Base-by-base conservation (phyloP, 202 grass and related monocot genomes). In the Tripidium arundinaceum region DNA sequence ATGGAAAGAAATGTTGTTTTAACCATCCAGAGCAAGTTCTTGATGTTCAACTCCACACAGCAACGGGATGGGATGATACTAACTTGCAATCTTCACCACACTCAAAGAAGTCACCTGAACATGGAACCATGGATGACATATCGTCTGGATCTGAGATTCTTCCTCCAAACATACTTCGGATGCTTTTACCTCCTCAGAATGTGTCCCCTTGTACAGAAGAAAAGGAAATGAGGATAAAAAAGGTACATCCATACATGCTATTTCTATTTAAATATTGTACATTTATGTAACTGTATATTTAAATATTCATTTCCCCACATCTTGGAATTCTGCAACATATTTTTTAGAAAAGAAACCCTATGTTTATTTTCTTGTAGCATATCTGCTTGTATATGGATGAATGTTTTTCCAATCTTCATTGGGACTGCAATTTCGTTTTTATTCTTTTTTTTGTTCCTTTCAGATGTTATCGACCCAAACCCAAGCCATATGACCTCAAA, bases 131-230 rank as follows among this genome's bases (percentile, higher is more conserved):
- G 15, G 27, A 73, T 54, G 31, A 72, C 25, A 73, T 27, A 72
- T 36, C 69, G 59, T 77, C 47, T 70, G 70, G 38, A 21, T 75
- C 46, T 58, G 55, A 61, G 76, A 27, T 87, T 42, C 74, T 87
- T 37, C 80, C 75, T 61, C 39, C 68, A 79, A 87, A 79, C 80
- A 74, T 87, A 79, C 41, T 87, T 68, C 70, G 24, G 37, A 87
- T 83, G 80, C 86, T 87, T 87, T 74, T 87, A 87, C 86, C 86
- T 83, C 80, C 80, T 37, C 68, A 74, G 60, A 79, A 68, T 26
- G 47, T 68, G 54, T 50, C 76, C 58, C 49, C 75, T 75, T 9
- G 18, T 43, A 62, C 80, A 61, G 86, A 87, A 87, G 67, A 43
- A 83, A 87, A 68, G 49, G 74, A 54, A 68, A 72, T 45, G 24